Evolutionary conservation across 1,284 basidiomycete genomes (phyloP).

Genomic region (Nidula niveotomentosa): DNA sequence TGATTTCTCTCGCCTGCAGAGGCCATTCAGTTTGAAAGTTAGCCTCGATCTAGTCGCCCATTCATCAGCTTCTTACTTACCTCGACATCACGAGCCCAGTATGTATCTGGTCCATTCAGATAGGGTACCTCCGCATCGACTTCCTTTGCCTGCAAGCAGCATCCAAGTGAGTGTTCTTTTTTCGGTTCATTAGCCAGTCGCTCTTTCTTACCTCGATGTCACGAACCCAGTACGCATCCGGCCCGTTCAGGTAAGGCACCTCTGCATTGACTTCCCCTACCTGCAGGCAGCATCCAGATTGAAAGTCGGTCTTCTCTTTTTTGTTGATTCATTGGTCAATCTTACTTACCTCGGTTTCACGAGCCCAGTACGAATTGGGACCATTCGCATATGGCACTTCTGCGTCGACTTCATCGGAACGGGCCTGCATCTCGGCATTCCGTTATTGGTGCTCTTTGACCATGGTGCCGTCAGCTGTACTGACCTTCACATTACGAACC

Average conservation of each 20-base stretch:
- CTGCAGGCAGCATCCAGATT: not conserved
- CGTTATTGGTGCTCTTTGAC: too few relatives aligned
- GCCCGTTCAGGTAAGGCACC: not conserved
- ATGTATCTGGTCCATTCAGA: not conserved
- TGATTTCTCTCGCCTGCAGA: not conserved
- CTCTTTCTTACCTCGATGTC: not conserved
- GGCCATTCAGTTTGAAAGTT: not conserved
- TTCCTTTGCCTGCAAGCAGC: not conserved
- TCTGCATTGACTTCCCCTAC: too few relatives aligned
- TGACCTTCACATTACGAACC: conserved; percentile 1
- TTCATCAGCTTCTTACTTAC: too few relatives aligned
- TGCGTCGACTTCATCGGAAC: not conserved
- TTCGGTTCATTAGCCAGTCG: not conserved
- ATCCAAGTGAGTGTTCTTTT: not conserved
- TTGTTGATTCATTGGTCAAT: too few relatives aligned
- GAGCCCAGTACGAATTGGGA: not conserved
- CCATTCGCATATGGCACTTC: not conserved
- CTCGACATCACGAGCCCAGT: not conserved
- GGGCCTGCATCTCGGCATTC: too few relatives aligned
- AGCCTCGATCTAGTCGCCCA: too few relatives aligned
- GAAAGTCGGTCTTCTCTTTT: too few relatives aligned
- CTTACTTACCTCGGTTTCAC: not conserved
- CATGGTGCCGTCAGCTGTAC: not conserved
- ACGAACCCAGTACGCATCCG: not conserved
- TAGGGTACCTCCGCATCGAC: not conserved